phyloP scores from a whole-genome alignment of 495 filamentous ascomycete genomes.

The Amphirosellinia nigrospora region DNA sequence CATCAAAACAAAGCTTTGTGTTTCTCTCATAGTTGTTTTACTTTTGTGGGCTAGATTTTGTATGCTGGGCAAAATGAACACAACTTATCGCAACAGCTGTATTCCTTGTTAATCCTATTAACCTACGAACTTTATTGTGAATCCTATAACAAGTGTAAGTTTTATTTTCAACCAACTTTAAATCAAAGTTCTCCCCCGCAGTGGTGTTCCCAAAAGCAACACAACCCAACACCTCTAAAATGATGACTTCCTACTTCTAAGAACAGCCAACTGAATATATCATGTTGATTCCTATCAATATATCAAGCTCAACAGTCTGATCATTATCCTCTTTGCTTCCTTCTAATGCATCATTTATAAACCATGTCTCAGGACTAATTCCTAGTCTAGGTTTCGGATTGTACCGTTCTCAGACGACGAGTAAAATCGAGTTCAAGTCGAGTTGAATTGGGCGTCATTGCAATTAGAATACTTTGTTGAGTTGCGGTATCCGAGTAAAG shows the following conservation, averaged over 20 bases:
- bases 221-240: slow-evolving; percentile 8
- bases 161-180: too few species aligned
- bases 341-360: slow-evolving; percentile 6
- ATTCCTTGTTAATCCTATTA: too few species aligned
- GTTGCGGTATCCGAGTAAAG: background rate
- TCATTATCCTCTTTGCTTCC: background rate
- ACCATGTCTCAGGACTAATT: slow-evolving; percentile 1
- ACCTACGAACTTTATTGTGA: too few species aligned
- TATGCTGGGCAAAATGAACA: too few species aligned
- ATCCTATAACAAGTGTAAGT: slow-evolving; percentile 4
- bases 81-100: too few species aligned
- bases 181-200: background rate
- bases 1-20: background rate
- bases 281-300: slow-evolving; percentile 58
- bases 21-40: background rate
- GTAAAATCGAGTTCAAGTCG: background rate
- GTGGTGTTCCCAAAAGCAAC: background rate
- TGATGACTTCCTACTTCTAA: slow-evolving; percentile 62
- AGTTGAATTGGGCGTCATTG: background rate
- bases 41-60: too few species aligned
- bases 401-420: background rate
- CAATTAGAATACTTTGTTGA: background rate
- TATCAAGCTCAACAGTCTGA: slow-evolving; percentile 71
- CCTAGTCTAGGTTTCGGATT: background rate
- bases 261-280: slow-evolving; percentile 63